Percentiles rank a stretch among this genome's conserved stretches.
phyloP scores from a whole-genome alignment of 176 grass and related monocot species.

The Zea mays region DNA sequence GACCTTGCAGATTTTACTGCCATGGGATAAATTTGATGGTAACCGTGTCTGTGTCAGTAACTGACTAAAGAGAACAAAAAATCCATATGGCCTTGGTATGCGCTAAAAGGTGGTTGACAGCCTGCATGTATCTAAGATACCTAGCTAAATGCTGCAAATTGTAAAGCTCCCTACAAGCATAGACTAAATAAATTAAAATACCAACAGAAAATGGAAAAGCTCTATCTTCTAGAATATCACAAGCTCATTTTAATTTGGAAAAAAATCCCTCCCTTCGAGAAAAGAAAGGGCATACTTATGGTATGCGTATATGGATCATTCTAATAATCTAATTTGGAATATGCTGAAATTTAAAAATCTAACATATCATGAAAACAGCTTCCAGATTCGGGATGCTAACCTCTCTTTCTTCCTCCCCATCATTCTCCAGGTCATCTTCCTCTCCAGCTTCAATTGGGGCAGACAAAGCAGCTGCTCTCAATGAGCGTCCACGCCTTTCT shows the following conservation, averaged over 20 bases:
- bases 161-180: not conserved
- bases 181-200: constrained; percentile 14
- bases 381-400: constrained; percentile 41
- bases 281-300: too few species aligned
- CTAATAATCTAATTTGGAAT: not conserved
- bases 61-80: not conserved
- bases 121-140: not conserved
- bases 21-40: not conserved
- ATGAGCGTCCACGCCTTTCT: constrained; percentile 66
- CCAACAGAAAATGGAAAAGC: not conserved
- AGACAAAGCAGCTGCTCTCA: constrained; percentile 71
- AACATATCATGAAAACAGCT: not conserved
- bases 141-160: constrained; percentile 1
- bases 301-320: too few species aligned
- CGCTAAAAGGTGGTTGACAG: not conserved
- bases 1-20: not conserved
- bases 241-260: not conserved
- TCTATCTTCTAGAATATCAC: constrained; percentile 7
- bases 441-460: constrained; percentile 63
- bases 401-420: constrained; percentile 96
- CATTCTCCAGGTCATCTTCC: constrained; percentile 74
- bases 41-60: not conserved
- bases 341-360: not conserved
- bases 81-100: not conserved
- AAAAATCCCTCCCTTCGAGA: too few species aligned